These are phyloP conservation scores for Corchorus olitorius DNA, from an alignment of 345 rosid species.

Conservation along the genomic window DNA sequence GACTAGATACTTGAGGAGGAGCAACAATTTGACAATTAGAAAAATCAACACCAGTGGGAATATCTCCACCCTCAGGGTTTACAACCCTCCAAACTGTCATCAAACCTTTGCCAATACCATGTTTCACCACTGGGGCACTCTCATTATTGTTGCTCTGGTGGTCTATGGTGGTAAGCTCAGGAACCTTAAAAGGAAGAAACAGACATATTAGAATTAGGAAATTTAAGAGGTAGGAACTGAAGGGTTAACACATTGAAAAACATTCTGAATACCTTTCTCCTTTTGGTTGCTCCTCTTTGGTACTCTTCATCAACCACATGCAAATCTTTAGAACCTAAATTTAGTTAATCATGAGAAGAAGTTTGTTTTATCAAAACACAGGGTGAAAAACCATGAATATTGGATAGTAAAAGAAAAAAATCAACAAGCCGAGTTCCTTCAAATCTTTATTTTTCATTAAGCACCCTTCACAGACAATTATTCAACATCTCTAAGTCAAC, in stretches of 20 bases:
- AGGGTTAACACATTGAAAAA: conserved; percentile 4
- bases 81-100: conserved; percentile 85
- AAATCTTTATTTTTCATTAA: neutral
- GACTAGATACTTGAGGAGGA: conserved; percentile 24
- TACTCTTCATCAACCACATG: conserved; percentile 37
- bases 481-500: neutral
- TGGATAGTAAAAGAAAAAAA: neutral
- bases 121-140: conserved; percentile 50
- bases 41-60: conserved; percentile 56
- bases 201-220: conserved; percentile 13
- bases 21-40: conserved; percentile 28
- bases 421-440: neutral
- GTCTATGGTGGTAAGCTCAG: conserved; percentile 23
- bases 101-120: conserved; percentile 97
- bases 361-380: neutral
- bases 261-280: conserved; percentile 66
- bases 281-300: conserved; percentile 45
- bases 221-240: conserved; percentile 9
- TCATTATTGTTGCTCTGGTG: conserved; percentile 27
- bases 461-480: neutral
- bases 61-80: conserved; percentile 60
- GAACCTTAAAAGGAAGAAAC: conserved; percentile 33
- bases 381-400: neutral
- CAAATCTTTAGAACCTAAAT: conserved; percentile 48
- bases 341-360: conserved; percentile 20